Conservation (phyloP, 257 asterid species). For the Mitragyna speciosa region DNA sequence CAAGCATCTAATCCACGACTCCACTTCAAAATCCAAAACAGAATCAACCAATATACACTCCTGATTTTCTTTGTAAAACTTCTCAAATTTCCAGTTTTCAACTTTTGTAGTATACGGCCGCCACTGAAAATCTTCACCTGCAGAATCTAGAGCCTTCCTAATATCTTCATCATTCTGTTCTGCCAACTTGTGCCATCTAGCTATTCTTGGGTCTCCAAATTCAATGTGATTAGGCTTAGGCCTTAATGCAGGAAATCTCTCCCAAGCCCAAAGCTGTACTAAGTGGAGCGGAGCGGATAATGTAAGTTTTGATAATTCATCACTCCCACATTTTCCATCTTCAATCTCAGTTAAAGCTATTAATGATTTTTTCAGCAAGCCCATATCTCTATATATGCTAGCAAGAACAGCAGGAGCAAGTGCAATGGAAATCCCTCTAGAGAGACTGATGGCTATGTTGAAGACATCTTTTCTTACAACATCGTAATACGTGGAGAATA, state of each 20-base stretch:
- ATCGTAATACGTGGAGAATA: constrained; percentile 4
- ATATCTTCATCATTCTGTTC: background rate
- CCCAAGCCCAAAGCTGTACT: constrained; percentile 52
- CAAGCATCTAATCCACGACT: constrained; percentile 25
- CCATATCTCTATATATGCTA: constrained; percentile 29
- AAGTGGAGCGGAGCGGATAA: constrained; percentile 29
- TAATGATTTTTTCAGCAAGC: constrained; percentile 6
- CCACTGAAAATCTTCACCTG: constrained; percentile 24
- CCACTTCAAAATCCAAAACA: constrained; percentile 9
- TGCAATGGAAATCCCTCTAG: constrained; percentile 27
- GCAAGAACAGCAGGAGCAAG: constrained; percentile 41
- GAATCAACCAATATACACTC: background rate
- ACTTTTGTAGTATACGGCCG: constrained; percentile 25
- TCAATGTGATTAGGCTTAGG: constrained; percentile 12
- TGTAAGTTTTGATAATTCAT: background rate
- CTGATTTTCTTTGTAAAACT: constrained; percentile 16
- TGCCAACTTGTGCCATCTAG: constrained; percentile 34
- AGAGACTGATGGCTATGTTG: constrained; percentile 28
- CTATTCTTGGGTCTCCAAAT: constrained; percentile 28
- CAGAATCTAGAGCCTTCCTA: constrained; percentile 8
- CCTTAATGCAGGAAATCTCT: constrained; percentile 31
- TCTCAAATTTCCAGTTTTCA: constrained; percentile 4
- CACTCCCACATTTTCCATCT: background rate
- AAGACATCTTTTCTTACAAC: background rate
- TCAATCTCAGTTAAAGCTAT: background rate